These are phyloP conservation scores for Cucumis melo DNA, from an alignment of 306 rosid genomes.

Conservation along the genomic window DNA sequence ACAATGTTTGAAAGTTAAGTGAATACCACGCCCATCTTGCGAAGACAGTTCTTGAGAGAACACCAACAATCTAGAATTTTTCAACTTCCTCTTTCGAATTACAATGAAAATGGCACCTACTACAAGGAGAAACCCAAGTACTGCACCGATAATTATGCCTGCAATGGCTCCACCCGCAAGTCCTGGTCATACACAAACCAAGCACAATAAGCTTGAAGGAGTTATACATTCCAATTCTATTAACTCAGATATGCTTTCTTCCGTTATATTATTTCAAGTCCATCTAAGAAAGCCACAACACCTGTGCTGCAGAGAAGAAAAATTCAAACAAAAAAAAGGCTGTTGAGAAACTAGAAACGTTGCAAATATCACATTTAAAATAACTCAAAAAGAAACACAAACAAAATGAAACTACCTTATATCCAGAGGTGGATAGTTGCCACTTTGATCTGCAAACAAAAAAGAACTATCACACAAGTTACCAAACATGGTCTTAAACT, in stretches of 20 bases:
- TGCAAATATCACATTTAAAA: not conserved
- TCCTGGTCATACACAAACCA: conserved; percentile 44
- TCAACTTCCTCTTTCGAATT: conserved; percentile 33
- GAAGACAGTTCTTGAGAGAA: conserved; percentile 30
- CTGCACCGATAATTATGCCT: conserved; percentile 47
- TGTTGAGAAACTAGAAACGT: conserved; percentile 3
- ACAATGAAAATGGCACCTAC: conserved; percentile 32
- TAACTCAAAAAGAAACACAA: not conserved
- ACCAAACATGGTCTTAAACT: not conserved
- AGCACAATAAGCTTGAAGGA: conserved; percentile 9
- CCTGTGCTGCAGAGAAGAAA: conserved; percentile 51
- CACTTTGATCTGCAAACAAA: conserved; percentile 39
- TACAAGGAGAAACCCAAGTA: conserved; percentile 44
- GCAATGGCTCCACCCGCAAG: conserved; percentile 52
- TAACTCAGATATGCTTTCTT: conserved; percentile 14
- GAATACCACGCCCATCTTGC: conserved; percentile 34
- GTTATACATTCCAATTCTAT: conserved; percentile 3
- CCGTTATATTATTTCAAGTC: conserved; percentile 6
- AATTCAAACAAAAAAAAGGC: not conserved
- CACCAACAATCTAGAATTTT: conserved; percentile 10
- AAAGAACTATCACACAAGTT: not conserved
- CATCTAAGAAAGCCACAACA: conserved; percentile 37
- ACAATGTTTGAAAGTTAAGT: not conserved
- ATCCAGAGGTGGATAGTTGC: conserved; percentile 26
- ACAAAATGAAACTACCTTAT: conserved; percentile 34